These are phyloP conservation scores for Orbilia quercus DNA, from an alignment of 2,329 filamentous ascomycete genomes.

Conservation along the genomic window DNA sequence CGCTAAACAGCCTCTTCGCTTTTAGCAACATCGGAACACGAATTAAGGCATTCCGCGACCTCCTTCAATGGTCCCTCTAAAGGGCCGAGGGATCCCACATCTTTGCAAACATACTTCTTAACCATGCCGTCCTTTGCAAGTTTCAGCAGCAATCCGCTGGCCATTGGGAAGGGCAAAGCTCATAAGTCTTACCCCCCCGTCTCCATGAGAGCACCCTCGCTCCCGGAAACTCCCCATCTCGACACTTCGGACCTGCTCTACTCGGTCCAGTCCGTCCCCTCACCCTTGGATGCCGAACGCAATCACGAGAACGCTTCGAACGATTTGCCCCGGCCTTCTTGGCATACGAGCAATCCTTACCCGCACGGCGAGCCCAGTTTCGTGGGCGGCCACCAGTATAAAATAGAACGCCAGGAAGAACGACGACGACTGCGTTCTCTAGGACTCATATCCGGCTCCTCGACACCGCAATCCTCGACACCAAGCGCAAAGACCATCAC, in stretches of 20 bases:
- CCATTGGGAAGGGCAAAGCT: constrained; percentile 42
- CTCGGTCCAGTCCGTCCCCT: constrained; percentile 51
- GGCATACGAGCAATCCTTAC: constrained; percentile 43
- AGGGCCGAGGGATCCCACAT: constrained; percentile 50
- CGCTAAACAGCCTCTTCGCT: constrained; percentile 37
- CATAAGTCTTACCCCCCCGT: constrained; percentile 52
- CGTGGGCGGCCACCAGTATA: constrained; percentile 52
- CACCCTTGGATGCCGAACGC: constrained; percentile 27
- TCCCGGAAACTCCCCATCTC: constrained; percentile 53
- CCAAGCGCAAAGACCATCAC: not conserved
- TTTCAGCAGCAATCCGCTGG: constrained; percentile 50
- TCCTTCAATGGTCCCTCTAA: constrained; percentile 47
- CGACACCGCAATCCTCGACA: constrained; percentile 37
- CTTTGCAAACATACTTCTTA: constrained; percentile 25
- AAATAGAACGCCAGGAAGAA: constrained; percentile 50
- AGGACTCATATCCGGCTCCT: constrained; percentile 39
- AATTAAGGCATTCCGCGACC: constrained; percentile 9
- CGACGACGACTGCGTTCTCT: constrained; percentile 46
- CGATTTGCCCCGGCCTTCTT: constrained; percentile 33
- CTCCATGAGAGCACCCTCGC: constrained; percentile 53
- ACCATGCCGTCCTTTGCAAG: constrained; percentile 56
- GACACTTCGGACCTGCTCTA: constrained; percentile 54
- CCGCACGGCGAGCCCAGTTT: constrained; percentile 34
- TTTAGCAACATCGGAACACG: constrained; percentile 19
- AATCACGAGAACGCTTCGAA: constrained; percentile 4